A percentile compares a stretch with the other conserved stretches of the same genome.
Evolutionary conservation across 495 filamentous ascomycete genomes (phyloP).

Genomic region (Friedmanniomyces simplex): DNA sequence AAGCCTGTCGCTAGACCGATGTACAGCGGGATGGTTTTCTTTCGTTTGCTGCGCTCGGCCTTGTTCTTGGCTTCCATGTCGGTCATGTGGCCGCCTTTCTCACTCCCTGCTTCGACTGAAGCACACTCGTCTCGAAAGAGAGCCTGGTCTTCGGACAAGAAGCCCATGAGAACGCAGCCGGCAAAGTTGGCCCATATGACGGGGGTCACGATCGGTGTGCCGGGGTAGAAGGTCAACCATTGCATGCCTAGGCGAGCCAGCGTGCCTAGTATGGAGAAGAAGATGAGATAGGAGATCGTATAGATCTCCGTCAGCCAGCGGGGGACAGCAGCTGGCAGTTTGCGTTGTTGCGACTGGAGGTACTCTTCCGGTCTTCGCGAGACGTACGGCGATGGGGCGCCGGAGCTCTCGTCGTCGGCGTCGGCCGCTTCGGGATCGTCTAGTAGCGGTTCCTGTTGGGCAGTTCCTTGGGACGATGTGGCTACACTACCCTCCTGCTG

Average conservation of each 20-base stretch:
- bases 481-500: neutral
- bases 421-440: constrained; percentile 1
- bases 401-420: neutral
- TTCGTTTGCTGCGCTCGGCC: constrained; percentile 30
- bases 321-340: constrained; percentile 29
- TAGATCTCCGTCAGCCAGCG: constrained; percentile 60
- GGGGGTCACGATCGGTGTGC: constrained; percentile 59
- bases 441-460: neutral
- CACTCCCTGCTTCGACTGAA: neutral
- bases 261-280: constrained; percentile 83
- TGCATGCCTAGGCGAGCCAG: constrained; percentile 74
- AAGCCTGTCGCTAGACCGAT: constrained; percentile 89
- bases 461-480: neutral
- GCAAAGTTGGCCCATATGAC: constrained; percentile 85
- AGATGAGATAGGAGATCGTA: constrained; percentile 66
- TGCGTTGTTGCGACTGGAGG: neutral
- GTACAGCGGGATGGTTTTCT: constrained; percentile 81
- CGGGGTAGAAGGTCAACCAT: constrained; percentile 70
- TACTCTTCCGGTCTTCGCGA: constrained; percentile 10
- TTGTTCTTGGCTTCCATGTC: constrained; percentile 1
- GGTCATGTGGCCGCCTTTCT: neutral
- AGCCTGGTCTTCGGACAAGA: constrained; percentile 66
- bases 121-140: constrained; percentile 63
- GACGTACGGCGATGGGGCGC: constrained; percentile 1
- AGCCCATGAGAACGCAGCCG: constrained; percentile 79